These are phyloP conservation scores for Saturnispora dispora DNA, from an alignment of 805 yeast species.

Conservation along the genomic window DNA sequence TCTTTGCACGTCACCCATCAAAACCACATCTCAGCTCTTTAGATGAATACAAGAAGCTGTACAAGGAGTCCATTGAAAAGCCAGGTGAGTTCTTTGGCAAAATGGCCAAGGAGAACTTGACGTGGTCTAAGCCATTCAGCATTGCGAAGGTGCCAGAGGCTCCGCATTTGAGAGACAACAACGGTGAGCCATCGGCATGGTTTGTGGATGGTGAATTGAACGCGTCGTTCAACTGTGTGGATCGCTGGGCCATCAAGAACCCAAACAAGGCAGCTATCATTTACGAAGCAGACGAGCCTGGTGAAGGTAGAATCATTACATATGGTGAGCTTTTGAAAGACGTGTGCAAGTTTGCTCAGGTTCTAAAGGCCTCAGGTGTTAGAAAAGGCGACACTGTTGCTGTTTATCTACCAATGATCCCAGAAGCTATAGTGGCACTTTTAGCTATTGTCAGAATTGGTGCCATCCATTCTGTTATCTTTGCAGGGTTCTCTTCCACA, in stretches of 20 bases:
- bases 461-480: conserved; percentile 76
- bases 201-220: conserved; percentile 72
- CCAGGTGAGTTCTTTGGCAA: conserved; percentile 49
- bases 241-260: conserved; percentile 62
- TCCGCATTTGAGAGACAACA: conserved; percentile 36
- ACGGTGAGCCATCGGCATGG: conserved; percentile 57
- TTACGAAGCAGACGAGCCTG: conserved; percentile 76
- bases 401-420: conserved; percentile 79
- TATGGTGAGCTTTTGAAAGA: conserved; percentile 64
- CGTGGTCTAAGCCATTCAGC: conserved; percentile 47
- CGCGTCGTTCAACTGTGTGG: conserved; percentile 75
- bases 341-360: conserved; percentile 65
- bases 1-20: conserved; percentile 33
- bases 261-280: conserved; percentile 70
- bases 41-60: conserved; percentile 40
- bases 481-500: conserved; percentile 76
- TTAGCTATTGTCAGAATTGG: conserved; percentile 75
- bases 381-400: conserved; percentile 81
- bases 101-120: conserved; percentile 39
- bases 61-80: conserved; percentile 47
- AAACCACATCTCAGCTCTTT: conserved; percentile 40
- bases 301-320: conserved; percentile 51
- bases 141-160: conserved; percentile 35
- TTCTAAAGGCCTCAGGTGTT: conserved; percentile 56
- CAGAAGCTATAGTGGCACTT: conserved; percentile 67